phyloP scores from a whole-genome alignment of 1,284 basidiomycete genomes.

The Cystobasidium slooffiae region DNA sequence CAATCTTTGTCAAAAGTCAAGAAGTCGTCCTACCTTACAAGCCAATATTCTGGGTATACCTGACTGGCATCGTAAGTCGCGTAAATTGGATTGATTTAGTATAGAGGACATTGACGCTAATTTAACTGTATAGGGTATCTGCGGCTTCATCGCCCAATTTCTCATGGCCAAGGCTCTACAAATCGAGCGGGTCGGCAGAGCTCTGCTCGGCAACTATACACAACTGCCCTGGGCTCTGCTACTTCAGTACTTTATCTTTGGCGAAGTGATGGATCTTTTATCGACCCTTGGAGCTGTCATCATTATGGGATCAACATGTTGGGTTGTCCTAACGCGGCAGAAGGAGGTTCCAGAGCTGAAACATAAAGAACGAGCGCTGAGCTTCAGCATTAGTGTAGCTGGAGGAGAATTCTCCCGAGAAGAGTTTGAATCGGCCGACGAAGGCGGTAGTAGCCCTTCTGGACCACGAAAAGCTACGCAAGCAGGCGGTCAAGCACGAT shows the following conservation, averaged over 20 bases:
- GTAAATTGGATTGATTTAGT: background rate
- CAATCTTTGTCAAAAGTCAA: conserved; percentile 46
- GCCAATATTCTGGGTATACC: conserved; percentile 46
- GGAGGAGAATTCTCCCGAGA: conserved; percentile 15
- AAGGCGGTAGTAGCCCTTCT: background rate
- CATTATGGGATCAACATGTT: conserved; percentile 50
- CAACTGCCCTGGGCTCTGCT: conserved; percentile 44
- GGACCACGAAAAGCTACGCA: background rate
- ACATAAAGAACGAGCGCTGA: conserved; percentile 8
- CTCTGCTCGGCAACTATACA: conserved; percentile 1
- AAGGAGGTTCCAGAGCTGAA: conserved; percentile 20
- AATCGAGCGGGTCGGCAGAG: conserved; percentile 40
- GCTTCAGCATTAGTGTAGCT: background rate
- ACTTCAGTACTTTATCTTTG: conserved; percentile 50
- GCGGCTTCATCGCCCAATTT: conserved; percentile 50
- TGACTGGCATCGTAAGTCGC: conserved; percentile 47
- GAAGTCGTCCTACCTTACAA: conserved; percentile 47
- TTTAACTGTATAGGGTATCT: conserved; percentile 41
- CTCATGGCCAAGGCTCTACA: conserved; percentile 48
- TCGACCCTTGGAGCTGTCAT: conserved; percentile 49
- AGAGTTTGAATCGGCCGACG: conserved; percentile 1
- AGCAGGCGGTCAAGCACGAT: background rate
- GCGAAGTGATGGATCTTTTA: conserved; percentile 48
- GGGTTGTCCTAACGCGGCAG: conserved; percentile 46
- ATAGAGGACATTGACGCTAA: background rate